Conservation (phyloP, 2,329 filamentous ascomycete genomes). For the Sclerotinia subarctica region DNA sequence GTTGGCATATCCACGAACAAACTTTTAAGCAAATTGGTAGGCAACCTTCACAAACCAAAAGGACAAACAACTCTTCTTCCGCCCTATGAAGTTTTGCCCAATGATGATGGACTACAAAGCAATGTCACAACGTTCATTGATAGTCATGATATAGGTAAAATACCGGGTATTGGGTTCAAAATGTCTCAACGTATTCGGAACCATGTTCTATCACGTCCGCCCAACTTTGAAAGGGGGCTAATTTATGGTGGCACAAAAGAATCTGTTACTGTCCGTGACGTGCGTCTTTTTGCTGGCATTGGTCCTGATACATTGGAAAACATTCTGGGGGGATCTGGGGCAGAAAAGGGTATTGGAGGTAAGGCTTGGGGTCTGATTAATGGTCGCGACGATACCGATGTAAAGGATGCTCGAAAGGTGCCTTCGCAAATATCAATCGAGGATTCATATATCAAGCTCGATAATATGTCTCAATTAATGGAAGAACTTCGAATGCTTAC, state of each 20-base stretch:
- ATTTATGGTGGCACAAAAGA: constrained; percentile 51
- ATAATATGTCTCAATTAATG: constrained; percentile 59
- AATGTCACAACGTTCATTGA: constrained; percentile 71
- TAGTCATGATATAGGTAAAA: constrained; percentile 68
- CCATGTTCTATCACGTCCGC: constrained; percentile 49
- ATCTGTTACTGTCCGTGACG: constrained; percentile 60
- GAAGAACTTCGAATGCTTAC: constrained; percentile 68
- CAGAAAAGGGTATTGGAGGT: constrained; percentile 66
- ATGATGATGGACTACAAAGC: constrained; percentile 39
- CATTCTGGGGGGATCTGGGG: constrained; percentile 66
- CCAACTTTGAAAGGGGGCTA: constrained; percentile 44
- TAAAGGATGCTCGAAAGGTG: constrained; percentile 66
- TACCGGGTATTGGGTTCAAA: constrained; percentile 84
- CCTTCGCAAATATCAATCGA: constrained; percentile 93
- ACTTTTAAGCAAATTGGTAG: constrained; percentile 78
- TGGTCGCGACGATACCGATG: constrained; percentile 72
- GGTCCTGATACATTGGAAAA: constrained; percentile 62
- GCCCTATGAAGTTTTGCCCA: constrained; percentile 45
- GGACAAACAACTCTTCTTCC: constrained; percentile 81
- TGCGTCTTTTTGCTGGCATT: constrained; percentile 62
- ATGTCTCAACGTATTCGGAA: constrained; percentile 65
- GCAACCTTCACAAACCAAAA: constrained; percentile 79
- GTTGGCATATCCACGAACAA: constrained; percentile 89
- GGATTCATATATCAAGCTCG: constrained; percentile 77
- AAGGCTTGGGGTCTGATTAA: constrained; percentile 77